Evolutionary conservation across 345 rosid species (phyloP).

Genomic region (Murraya paniculata): DNA sequence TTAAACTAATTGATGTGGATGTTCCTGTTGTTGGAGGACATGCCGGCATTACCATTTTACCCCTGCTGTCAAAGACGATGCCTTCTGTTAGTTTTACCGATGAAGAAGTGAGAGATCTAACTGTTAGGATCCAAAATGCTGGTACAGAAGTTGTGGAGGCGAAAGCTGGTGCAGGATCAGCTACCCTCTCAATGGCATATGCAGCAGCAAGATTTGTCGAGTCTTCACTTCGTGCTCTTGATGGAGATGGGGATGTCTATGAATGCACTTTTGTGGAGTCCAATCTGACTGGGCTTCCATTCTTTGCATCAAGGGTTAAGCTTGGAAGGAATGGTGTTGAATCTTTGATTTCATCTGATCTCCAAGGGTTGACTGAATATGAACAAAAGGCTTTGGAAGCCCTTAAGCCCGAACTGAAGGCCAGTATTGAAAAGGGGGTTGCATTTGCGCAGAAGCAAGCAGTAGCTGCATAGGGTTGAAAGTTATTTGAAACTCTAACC

Average conservation of each 20-base stretch:
- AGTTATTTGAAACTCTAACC: constrained; percentile 10
- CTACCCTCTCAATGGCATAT: constrained; percentile 96
- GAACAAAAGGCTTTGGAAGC: constrained; percentile 85
- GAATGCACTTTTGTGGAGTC: constrained; percentile 87
- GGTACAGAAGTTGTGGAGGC: constrained; percentile 98
- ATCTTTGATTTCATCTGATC: constrained; percentile 67
- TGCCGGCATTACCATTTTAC: constrained; percentile 90
- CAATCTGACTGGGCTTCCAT: constrained; percentile 70
- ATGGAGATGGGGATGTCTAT: constrained; percentile 82
- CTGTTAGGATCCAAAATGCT: constrained; percentile 87
- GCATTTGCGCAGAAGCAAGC: constrained; percentile 63
- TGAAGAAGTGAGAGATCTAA: constrained; percentile 69
- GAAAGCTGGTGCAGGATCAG: constrained; percentile 96
- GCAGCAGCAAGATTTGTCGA: constrained; percentile 96
- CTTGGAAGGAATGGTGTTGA: constrained; percentile 83
- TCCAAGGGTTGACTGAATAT: constrained; percentile 66
- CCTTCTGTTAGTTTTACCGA: constrained; percentile 70
- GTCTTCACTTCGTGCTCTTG: constrained; percentile 92
- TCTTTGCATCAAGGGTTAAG: constrained; percentile 86
- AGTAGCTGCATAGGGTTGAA: constrained; percentile 45
- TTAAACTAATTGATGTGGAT: constrained; percentile 87
- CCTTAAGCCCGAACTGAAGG: constrained; percentile 72
- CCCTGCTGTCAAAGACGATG: constrained; percentile 75
- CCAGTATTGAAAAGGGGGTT: constrained; percentile 86
- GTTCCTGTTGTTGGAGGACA: constrained; percentile 97